A percentile compares a stretch with the other conserved stretches of the same genome.
Evolutionary conservation across 257 asterid species (phyloP).

Genomic region (Lycium barbarum): DNA sequence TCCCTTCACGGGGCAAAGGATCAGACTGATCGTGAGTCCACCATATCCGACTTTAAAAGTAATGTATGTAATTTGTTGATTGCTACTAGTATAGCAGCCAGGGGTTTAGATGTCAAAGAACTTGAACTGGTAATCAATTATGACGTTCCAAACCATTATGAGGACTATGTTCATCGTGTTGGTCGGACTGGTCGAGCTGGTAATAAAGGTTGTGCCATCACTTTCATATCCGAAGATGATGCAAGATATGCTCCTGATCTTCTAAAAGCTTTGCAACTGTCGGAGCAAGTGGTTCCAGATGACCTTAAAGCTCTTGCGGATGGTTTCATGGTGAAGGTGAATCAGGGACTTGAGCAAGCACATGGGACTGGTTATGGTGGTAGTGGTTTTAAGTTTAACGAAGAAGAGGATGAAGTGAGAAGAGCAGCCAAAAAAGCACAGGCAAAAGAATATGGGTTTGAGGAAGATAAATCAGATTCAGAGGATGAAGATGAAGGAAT

Average conservation of each 20-base stretch:
- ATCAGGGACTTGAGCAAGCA: conserved; percentile 85
- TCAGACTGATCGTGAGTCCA: conserved; percentile 92
- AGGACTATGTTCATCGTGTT: conserved; percentile 95
- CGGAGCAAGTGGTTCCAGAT: conserved; percentile 83
- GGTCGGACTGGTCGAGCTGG: conserved; percentile 98
- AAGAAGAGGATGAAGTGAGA: conserved; percentile 91
- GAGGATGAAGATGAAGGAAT: conserved; percentile 84
- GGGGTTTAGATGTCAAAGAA: conserved; percentile 94
- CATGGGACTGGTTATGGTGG: conserved; percentile 96
- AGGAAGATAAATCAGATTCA: conserved; percentile 92
- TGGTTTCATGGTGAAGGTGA: conserved; percentile 78
- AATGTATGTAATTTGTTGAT: conserved; percentile 76
- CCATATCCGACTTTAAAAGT: conserved; percentile 78
- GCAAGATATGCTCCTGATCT: conserved; percentile 88
- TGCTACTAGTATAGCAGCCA: conserved; percentile 90
- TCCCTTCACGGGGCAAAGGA: conserved; percentile 95
- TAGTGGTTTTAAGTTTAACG: conserved; percentile 86
- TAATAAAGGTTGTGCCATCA: conserved; percentile 82
- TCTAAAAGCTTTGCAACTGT: conserved; percentile 78
- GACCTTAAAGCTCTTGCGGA: conserved; percentile 83
- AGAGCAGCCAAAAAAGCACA: conserved; percentile 93
- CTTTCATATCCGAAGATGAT: conserved; percentile 82
- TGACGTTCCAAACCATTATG: conserved; percentile 90
- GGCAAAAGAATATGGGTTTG: conserved; percentile 83
- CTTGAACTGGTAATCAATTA: conserved; percentile 83